Conservation (phyloP, 441 rosid genomes). For the Populus hybrid region DNA sequence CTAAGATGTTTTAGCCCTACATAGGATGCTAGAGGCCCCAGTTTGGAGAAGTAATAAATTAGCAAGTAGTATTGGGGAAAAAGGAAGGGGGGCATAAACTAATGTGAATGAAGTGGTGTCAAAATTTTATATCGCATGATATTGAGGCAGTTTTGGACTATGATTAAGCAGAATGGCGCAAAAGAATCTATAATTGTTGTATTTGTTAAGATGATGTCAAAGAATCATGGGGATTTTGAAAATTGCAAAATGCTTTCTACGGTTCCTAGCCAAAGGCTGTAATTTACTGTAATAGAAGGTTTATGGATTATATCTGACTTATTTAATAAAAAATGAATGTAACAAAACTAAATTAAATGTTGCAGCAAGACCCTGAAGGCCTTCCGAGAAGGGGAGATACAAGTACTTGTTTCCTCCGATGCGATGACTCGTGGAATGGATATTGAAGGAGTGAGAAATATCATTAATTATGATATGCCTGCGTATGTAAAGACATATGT, state of each 20-base stretch:
- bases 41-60: not conserved
- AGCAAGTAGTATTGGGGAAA: not conserved
- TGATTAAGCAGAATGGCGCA: not conserved
- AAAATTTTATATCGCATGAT: not conserved
- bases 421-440: slow-evolving; percentile 98
- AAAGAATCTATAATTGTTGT: not conserved
- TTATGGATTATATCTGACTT: not conserved
- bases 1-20: not conserved
- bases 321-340: slow-evolving; percentile 2
- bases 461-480: slow-evolving; percentile 88
- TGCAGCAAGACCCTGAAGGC: slow-evolving; percentile 86
- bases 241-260: not conserved
- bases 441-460: slow-evolving; percentile 88
- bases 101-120: not conserved
- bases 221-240: not conserved
- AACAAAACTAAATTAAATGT: slow-evolving; percentile 13
- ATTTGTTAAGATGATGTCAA: not conserved
- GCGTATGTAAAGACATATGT: slow-evolving; percentile 73
- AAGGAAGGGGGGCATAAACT: not conserved
- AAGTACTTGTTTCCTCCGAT: slow-evolving; percentile 94
- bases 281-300: not conserved
- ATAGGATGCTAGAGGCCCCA: not conserved
- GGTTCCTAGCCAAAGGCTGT: not conserved
- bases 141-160: not conserved
- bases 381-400: slow-evolving; percentile 71